Evolutionary conservation across 2,329 filamentous ascomycete genomes (phyloP), one percentile per base, ranked within the genome.

Genomic region (Xylaria sp.): DNA sequence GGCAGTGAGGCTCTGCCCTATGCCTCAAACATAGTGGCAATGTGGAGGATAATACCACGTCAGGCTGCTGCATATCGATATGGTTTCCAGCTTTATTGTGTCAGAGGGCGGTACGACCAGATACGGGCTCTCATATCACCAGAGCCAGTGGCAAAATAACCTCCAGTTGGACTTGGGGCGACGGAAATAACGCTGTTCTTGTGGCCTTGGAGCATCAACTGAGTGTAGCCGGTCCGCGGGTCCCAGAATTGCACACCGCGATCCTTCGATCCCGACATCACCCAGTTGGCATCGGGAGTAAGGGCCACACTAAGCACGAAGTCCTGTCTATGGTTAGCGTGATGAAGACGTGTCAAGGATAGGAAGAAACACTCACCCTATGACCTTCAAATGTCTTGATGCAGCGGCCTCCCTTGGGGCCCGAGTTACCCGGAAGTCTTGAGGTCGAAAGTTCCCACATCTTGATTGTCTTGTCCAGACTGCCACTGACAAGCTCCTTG

Each of bases 181-280:
- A 99, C 94, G 2, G 92, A 97, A 70, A 97, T 97, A 68, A 99
- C 94, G 9, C 91, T 96, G 77, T 97, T 97, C 82, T 97, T 97
- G 75, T 99, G 94, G 30, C 94, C 94, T 76, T 97, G 94, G 63
- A 99, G 83, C 94, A 97, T 97, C 73, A 99, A 88, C 77, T 97
- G 93, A 1, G 93, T 95, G 66, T 90, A 88, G 42, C 93, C 94
- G 18, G 92, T 97, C 69, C 88, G 84, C 18, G 94, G 93, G 72
- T 99, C 93, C 94, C 94, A 99, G 81, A 99, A 97, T 73, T 97
- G 94, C 19, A 99, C 94, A 53, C 94, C 93, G 55, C 94, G 86
- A 72, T 99, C 94, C 80, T 99, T 99, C 63, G 92, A 96, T 50
- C 94, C 94, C 64, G 91, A 96, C 76, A 99, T 88, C 59, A 99